Conservation (phyloP, 2,329 filamentous ascomycete species). For the Coniochaeta pulveracea region DNA sequence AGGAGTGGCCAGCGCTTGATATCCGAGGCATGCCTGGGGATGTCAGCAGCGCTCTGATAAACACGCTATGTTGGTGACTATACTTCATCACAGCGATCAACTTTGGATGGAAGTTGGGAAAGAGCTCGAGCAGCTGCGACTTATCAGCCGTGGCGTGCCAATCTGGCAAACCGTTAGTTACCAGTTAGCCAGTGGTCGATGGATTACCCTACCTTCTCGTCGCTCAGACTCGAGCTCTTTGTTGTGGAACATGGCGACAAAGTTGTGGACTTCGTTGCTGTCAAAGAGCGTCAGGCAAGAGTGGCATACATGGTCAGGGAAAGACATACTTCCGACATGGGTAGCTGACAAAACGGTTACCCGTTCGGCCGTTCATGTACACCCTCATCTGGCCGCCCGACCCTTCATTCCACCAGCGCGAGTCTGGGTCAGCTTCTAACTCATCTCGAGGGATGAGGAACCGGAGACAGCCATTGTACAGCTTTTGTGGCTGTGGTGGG, state of each 20-base stretch:
- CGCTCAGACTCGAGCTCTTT: not conserved
- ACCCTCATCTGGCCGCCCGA: conserved; percentile 15
- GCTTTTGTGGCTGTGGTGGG: conserved; percentile 12
- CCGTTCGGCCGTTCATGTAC: conserved; percentile 12
- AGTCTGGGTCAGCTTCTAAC: conserved; percentile 19
- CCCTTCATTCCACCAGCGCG: conserved; percentile 18
- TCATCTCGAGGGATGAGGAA: conserved; percentile 20
- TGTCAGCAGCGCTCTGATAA: not conserved
- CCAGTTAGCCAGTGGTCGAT: not conserved
- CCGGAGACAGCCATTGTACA: conserved; percentile 22
- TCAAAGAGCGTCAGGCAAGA: not conserved
- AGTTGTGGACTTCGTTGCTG: conserved; percentile 13
- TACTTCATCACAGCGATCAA: not conserved
- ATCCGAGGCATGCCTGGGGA: not conserved
- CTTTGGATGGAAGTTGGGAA: not conserved
- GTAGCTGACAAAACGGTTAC: conserved; percentile 20
- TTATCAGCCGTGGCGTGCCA: conserved; percentile 1
- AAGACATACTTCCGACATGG: conserved; percentile 12
- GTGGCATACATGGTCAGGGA: not conserved
- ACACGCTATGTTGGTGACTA: not conserved
- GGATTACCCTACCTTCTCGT: not conserved
- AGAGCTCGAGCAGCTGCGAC: conserved; percentile 2
- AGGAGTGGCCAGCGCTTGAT: conserved; percentile 2
- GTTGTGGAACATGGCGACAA: conserved; percentile 3
- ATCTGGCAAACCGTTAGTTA: not conserved